Base-by-base conservation (phyloP, 2,329 filamentous ascomycete genomes). In the Ophiostoma piceae region DNA sequence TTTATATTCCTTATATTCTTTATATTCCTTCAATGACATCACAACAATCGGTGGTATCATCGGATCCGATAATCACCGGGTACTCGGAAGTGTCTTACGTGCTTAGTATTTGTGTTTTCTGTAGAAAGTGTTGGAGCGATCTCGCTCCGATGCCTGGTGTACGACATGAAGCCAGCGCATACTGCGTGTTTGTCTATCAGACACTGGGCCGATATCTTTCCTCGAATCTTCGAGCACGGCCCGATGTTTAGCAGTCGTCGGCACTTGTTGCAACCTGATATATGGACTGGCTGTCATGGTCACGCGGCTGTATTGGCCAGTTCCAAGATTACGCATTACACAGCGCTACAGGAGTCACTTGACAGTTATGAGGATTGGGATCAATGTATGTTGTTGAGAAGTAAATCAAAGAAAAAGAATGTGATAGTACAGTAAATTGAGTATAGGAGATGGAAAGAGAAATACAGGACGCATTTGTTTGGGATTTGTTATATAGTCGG, bases 61-160 rank as follows among this genome's bases (percentile, higher is more conserved):
- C 57, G 57, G 57, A 32, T 6, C 57, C 57, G 57, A 62, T 12
- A 32, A 35, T 32, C 26, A 32, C 57, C 57, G n/a, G 43, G 68
- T 54, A 19, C 57, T 47, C 39, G 60, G 3, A 41, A 35, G 26
- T 19, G 57, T 62, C 26, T 62, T 62, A 29, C 26, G 26, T 32
- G 26, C 57, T 62, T 26, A 12, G 6, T 12, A 12, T 57, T 35
- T 35, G 35, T 26, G 1, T 54, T 54, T 9, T 39, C 37, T 47
- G 14, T 47, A 1, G 5, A 47, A 8, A n/a, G 1, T 62, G 32
- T 62, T 62, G 32, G 12, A 65, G 62, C 62, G 35, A 41, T 65
- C 62, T 39, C 35, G 62, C 62, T 26, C n/a, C 62, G 62, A 39
- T 39, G 62, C 35, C 11, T 8, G n/a, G 35, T 39, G 62, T 65